Evolutionary conservation across 176 grass and related monocot species (phyloP).

Genomic region (Carex pumila): DNA sequence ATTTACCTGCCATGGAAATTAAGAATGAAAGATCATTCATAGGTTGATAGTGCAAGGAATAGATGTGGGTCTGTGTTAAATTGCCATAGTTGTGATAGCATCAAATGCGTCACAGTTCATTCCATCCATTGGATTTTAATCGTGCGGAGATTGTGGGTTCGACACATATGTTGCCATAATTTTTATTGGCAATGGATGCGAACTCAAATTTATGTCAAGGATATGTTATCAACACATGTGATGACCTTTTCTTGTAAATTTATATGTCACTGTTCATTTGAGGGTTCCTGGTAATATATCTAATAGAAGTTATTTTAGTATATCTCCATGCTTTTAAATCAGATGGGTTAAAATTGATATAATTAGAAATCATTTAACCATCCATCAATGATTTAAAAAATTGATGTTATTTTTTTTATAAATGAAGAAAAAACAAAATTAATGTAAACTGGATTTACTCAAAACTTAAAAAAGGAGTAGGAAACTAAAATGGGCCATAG

Average conservation of each 20-base stretch:
- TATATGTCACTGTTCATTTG: no score
- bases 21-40: not conserved
- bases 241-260: no score
- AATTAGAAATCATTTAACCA: no score
- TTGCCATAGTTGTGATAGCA: not conserved
- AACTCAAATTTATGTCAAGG: not conserved
- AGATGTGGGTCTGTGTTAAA: not conserved
- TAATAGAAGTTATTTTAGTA: not conserved
- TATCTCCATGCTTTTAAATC: not conserved
- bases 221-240: not conserved
- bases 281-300: no score
- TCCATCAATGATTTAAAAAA: no score
- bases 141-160: not conserved
- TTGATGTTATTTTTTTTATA: no score
- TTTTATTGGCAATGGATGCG: not conserved
- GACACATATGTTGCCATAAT: not conserved
- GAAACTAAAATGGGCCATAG: no score
- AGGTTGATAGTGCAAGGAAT: not conserved
- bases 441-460: no score
- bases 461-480: no score
- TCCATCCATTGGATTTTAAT: not conserved
- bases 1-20: slow-evolving; percentile 1
- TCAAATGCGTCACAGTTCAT: no score
- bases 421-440: no score
- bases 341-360: no score